A percentile compares a stretch with the other conserved stretches of the same genome.
Conservation (phyloP, 2,329 filamentous ascomycete species). For the Penicillium sp. region DNA sequence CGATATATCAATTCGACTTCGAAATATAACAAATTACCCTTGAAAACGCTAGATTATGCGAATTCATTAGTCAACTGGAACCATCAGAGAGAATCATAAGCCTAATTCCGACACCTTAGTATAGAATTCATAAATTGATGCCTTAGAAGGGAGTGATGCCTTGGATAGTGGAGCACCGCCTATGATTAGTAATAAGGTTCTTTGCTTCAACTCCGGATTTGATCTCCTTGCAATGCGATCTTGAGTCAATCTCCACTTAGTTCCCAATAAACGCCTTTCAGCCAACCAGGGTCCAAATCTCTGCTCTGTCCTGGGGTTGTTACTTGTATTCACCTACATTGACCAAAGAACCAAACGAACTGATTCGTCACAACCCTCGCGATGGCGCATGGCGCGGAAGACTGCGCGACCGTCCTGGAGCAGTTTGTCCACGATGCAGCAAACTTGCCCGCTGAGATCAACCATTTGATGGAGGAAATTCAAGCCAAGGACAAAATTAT, state of each 20-base stretch:
- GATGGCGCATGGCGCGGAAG: conserved; percentile 55
- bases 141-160: background rate
- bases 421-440: conserved; percentile 65
- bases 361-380: background rate
- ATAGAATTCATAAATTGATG: background rate
- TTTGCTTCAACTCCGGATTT: background rate
- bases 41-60: rapidly evolving
- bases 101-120: no score
- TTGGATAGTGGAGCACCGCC: background rate
- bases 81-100: no score
- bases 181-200: background rate
- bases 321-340: background rate
- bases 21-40: no score
- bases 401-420: conserved; percentile 63
- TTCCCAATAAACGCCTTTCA: background rate
- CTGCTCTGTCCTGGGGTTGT: background rate
- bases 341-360: background rate
- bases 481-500: conserved; percentile 64
- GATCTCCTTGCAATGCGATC: background rate
- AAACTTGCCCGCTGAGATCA: conserved; percentile 64
- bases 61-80: no score
- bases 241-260: background rate
- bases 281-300: no score
- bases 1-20: no score
- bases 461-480: conserved; percentile 66